These are phyloP conservation scores for Yamadazyma diospyri DNA, from an alignment of 1,139 yeast species.

Conservation along the genomic window DNA sequence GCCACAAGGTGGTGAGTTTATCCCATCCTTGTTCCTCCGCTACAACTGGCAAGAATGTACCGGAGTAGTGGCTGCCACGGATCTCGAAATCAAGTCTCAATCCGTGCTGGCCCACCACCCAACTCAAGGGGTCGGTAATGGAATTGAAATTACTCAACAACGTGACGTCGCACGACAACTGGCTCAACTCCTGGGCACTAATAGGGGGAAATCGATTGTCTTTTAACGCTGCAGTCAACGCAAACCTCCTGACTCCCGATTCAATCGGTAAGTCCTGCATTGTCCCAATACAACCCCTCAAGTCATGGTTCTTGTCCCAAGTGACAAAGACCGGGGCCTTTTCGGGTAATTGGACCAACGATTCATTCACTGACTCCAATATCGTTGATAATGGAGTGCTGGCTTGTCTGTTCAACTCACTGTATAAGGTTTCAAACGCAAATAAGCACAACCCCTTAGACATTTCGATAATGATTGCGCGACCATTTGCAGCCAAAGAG, in stretches of 20 bases:
- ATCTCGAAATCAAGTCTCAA: conserved; percentile 52
- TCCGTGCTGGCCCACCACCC: conserved; percentile 86
- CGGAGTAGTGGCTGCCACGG: conserved; percentile 41
- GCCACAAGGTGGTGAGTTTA: conserved; percentile 62
- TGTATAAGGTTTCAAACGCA: conserved; percentile 36
- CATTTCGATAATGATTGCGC: conserved; percentile 20
- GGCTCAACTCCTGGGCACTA: conserved; percentile 47
- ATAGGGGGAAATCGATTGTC: conserved; percentile 80
- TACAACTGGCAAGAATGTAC: conserved; percentile 89
- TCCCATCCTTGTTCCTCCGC: conserved; percentile 90
- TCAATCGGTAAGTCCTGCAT: conserved; percentile 48
- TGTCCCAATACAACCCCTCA: conserved; percentile 95
- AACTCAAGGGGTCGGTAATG: conserved; percentile 52
- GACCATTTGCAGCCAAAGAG: conserved; percentile 1
- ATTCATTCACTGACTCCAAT: conserved; percentile 17
- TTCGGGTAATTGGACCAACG: conserved; percentile 38
- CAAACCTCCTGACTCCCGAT: conserved; percentile 58
- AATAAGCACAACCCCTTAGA: conserved; percentile 35
- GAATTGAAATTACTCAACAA: conserved; percentile 58
- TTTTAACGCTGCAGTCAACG: conserved; percentile 65
- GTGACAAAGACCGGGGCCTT: conserved; percentile 72
- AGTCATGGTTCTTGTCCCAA: conserved; percentile 59
- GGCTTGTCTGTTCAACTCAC: conserved; percentile 17
- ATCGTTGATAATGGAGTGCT: conserved; percentile 18
- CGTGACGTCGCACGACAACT: conserved; percentile 52